Conservation (phyloP, 106 monocot species). For the Dendrobium officinale region DNA sequence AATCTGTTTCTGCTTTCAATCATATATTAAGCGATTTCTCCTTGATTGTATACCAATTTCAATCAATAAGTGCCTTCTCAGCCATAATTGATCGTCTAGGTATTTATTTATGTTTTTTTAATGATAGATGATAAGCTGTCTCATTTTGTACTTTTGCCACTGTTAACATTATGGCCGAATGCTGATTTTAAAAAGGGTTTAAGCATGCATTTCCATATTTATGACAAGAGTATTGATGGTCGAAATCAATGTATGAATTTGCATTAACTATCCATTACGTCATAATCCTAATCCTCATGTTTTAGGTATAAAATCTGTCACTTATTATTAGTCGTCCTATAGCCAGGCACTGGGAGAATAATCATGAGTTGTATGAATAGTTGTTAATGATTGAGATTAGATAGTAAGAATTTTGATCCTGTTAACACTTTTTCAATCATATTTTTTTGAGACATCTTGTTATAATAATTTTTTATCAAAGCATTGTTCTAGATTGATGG, state of each 20-base stretch:
- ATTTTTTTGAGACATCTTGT: no score
- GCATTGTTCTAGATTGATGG: no score
- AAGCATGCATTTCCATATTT: not conserved
- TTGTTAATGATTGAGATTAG: no score
- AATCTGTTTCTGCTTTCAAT: constrained; percentile 98
- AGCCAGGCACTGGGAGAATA: no score
- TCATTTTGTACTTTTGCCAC: not conserved
- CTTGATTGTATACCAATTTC: constrained; percentile 92
- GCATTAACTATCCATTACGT: not conserved
- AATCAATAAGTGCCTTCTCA: constrained; percentile 93
- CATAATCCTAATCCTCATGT: not conserved
- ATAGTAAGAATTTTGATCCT: no score
- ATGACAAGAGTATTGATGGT: not conserved
- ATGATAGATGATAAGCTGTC: not conserved
- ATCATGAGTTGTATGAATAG: no score
- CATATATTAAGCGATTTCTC: constrained; percentile 92
- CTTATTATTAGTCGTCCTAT: no score
- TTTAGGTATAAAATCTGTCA: no score
- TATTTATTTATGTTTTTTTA: constrained; percentile 9
- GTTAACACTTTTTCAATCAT: no score
- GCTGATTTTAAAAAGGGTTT: not conserved
- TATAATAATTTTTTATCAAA: no score
- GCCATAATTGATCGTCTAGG: constrained; percentile 94
- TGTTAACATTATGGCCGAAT: not conserved
- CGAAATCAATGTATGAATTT: not conserved